A percentile compares a stretch with the other conserved stretches of the same genome.
phyloP scores from a whole-genome alignment of 2,329 filamentous ascomycete species.

The Monascus ruber region DNA sequence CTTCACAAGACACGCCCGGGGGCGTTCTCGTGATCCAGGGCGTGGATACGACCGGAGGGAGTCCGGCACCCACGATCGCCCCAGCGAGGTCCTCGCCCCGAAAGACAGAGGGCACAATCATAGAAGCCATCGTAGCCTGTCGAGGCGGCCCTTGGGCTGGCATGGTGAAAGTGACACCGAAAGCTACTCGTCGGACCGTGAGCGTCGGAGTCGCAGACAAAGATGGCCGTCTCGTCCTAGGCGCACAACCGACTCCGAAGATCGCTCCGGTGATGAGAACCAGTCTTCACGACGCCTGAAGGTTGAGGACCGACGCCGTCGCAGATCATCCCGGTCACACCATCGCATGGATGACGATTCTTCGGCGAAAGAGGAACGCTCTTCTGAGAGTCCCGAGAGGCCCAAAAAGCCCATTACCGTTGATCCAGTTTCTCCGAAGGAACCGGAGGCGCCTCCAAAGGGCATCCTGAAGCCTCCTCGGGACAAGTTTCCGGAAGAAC shows the following conservation, averaged over 20 bases:
- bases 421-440: conserved; percentile 27
- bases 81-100: too few species aligned
- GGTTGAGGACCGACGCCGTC: conserved; percentile 11
- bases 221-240: conserved; percentile 15
- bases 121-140: conserved; percentile 11
- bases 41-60: conserved; percentile 6
- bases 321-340: conserved; percentile 15
- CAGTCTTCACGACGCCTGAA: conserved; percentile 8
- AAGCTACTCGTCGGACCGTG: conserved; percentile 20
- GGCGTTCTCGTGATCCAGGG: conserved; percentile 13
- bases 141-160: conserved; percentile 13
- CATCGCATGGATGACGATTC: conserved; percentile 8
- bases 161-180: conserved; percentile 16
- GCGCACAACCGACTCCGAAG: conserved; percentile 13
- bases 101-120: conserved; percentile 1
- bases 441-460: conserved; percentile 57
- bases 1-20: conserved; percentile 11
- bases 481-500: conserved; percentile 74
- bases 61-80: too few species aligned
- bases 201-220: conserved; percentile 18
- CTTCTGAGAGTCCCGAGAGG: conserved; percentile 12
- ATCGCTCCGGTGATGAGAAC: conserved; percentile 13
- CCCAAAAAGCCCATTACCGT: conserved; percentile 15
- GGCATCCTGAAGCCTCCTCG: conserved; percentile 79
- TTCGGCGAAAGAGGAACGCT: conserved; percentile 7